Conservation (phyloP, 345 rosid genomes). For the Boechera stricta region DNA sequence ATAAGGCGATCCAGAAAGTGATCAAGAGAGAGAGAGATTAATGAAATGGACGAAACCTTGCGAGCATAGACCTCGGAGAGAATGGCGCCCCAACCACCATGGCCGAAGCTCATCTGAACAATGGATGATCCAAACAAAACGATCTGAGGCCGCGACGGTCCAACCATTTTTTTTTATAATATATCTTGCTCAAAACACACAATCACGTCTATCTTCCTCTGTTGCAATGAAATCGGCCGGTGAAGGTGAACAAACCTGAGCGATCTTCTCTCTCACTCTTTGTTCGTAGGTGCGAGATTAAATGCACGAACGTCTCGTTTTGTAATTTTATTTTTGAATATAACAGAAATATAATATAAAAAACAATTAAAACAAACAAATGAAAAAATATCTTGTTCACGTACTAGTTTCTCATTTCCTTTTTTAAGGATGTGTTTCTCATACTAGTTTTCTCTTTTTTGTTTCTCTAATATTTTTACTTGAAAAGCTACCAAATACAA, state of each 20-base stretch:
- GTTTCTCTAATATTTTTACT: background rate
- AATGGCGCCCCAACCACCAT: slow-evolving; percentile 94
- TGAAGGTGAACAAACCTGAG: slow-evolving; percentile 29
- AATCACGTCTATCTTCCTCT: slow-evolving; percentile 24
- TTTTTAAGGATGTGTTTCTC: slow-evolving; percentile 28
- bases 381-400: background rate
- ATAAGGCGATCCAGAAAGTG: background rate
- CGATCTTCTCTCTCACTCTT: slow-evolving; percentile 32
- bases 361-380: slow-evolving; percentile 13
- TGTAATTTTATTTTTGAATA: background rate
- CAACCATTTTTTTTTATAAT: slow-evolving; percentile 59
- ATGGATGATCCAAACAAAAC: slow-evolving; percentile 97
- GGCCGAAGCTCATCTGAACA: slow-evolving; percentile 89
- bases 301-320: slow-evolving; percentile 27
- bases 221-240: slow-evolving; percentile 24
- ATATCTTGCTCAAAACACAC: background rate
- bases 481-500: background rate
- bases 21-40: background rate
- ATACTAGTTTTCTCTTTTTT: background rate
- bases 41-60: slow-evolving; percentile 54
- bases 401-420: slow-evolving; percentile 25
- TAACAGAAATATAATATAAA: background rate
- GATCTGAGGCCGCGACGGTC: slow-evolving; percentile 86
- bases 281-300: slow-evolving; percentile 31
- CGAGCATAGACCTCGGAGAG: slow-evolving; percentile 92